Evolutionary conservation across 352 stramenopile species (phyloP).

Genomic region (Peronospora belbahrii): DNA sequence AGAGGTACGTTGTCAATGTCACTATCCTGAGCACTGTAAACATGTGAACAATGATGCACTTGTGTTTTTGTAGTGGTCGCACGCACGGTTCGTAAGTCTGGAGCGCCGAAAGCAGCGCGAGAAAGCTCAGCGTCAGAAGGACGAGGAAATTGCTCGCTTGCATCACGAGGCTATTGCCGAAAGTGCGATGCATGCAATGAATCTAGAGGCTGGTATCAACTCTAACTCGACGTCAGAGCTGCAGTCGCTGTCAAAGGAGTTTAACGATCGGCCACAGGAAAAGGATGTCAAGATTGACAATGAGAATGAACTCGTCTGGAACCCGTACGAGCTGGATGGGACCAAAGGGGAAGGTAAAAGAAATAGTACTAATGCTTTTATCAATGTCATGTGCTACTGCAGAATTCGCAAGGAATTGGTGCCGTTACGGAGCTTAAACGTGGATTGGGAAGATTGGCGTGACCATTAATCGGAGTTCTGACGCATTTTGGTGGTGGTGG

Average conservation of each 20-base stretch:
- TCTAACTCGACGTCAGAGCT: constrained; percentile 37
- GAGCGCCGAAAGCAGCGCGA: constrained; percentile 53
- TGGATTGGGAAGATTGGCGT: constrained; percentile 78
- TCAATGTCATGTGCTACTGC: background rate
- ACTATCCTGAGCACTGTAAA: background rate
- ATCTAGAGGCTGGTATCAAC: constrained; percentile 63
- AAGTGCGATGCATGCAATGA: constrained; percentile 61
- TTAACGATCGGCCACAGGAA: constrained; percentile 41
- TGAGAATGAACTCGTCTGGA: constrained; percentile 74
- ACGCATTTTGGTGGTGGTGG: background rate
- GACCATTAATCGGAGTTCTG: constrained; percentile 40
- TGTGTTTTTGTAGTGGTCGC: constrained; percentile 40
- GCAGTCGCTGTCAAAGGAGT: constrained; percentile 53
- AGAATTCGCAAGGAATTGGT: constrained; percentile 74
- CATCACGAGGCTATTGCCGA: constrained; percentile 68
- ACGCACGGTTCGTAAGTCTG: constrained; percentile 38
- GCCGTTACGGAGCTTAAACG: constrained; percentile 66
- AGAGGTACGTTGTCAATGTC: constrained; percentile 38
- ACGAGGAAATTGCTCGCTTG: constrained; percentile 58
- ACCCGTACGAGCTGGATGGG: constrained; percentile 48
- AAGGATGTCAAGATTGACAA: constrained; percentile 54
- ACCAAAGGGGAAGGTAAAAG: background rate
- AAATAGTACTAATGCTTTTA: background rate
- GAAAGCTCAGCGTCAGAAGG: constrained; percentile 52
- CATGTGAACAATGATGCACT: background rate